Evolutionary conservation across 768 basidiomycete species (phyloP).

Genomic region (Cystofilobasidium macerans): DNA sequence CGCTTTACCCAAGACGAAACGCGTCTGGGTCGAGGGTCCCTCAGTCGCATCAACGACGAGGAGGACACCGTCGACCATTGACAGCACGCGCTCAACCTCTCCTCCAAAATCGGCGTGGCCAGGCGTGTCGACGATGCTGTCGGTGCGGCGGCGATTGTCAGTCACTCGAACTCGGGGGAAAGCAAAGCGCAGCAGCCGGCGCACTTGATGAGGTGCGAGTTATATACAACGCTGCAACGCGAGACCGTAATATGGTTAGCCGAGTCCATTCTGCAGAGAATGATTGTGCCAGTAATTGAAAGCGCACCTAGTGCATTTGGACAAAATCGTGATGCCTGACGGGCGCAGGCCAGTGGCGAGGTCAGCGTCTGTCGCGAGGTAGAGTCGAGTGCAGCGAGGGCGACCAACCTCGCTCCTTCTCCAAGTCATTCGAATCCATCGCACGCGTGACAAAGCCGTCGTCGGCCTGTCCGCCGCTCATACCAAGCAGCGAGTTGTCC

Average conservation of each 20-base stretch:
- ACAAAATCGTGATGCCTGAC: constrained; percentile 27
- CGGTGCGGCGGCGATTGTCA: background rate
- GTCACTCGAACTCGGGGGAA: no score
- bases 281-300: background rate
- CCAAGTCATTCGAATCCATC: constrained; percentile 27
- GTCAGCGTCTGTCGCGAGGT: no score
- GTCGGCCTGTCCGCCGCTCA: background rate
- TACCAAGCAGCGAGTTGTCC: constrained; percentile 1
- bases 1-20: constrained; percentile 26
- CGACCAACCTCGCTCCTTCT: constrained; percentile 22
- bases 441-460: constrained; percentile 24
- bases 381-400: no score
- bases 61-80: constrained; percentile 26
- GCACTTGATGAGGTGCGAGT: constrained; percentile 26
- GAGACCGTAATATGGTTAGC: no score
- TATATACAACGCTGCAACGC: constrained; percentile 22
- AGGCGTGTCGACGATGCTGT: constrained; percentile 27
- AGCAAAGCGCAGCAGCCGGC: background rate
- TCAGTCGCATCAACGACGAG: constrained; percentile 27
- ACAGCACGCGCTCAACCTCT: constrained; percentile 26
- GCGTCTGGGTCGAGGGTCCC: constrained; percentile 34
- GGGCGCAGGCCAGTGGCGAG: no score
- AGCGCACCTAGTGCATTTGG: constrained; percentile 13
- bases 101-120: constrained; percentile 27
- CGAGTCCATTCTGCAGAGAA: background rate